Base-by-base conservation (phyloP, 2,329 filamentous ascomycete species). In the Beauveria medogensis region DNA sequence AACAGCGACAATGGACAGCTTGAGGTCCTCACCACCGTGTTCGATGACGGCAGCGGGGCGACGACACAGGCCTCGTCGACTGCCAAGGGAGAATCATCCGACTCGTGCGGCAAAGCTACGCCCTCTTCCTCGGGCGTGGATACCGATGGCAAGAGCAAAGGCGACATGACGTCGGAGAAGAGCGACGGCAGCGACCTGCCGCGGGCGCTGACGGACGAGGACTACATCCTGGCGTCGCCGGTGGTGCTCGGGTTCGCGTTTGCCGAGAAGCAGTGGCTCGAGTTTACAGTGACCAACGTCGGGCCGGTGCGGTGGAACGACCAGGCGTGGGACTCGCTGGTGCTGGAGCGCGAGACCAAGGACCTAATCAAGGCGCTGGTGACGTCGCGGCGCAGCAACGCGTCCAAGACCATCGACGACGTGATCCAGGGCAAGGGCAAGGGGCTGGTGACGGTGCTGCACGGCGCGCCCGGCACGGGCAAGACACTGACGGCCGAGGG, bases 401-500 rank as follows among this genome's bases (percentile, higher is more conserved):
- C 88, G 0, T 85, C 89, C 1, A 84, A 90, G 68, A 92, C 88
- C 56, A 92, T 95, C 65, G 91, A 95, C 72, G 91, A 90, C 70
- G 85, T 90, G 34, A 89, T 90, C 57, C 84, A 88, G 69, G 91
- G 91, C 68, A 96, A 96, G 72, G 92, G 91, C 62, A 91, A 90
- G 68, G 91, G 92, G 0, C 84, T 96, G 18, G 91, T 95, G 43
- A 77, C 81, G 44, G 89, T 96, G 1, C 82, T 96, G 0, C 91
- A 95, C 66, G 91, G 91, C 3, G 89, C 90, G 5, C 91, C 92
- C 0, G 92, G 91, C 20, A 93, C 91, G 0, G 92, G 92, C 55
- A 96, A 96, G 75, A 95, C 91, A 0, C 80, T 96, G 6, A 96
- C 92, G 0, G 91, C 90, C 1, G 91, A 96, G 71, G 89, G 88